Evolutionary conservation across 768 basidiomycete genomes (phyloP).

Genomic region (Trametes cinnabarina): DNA sequence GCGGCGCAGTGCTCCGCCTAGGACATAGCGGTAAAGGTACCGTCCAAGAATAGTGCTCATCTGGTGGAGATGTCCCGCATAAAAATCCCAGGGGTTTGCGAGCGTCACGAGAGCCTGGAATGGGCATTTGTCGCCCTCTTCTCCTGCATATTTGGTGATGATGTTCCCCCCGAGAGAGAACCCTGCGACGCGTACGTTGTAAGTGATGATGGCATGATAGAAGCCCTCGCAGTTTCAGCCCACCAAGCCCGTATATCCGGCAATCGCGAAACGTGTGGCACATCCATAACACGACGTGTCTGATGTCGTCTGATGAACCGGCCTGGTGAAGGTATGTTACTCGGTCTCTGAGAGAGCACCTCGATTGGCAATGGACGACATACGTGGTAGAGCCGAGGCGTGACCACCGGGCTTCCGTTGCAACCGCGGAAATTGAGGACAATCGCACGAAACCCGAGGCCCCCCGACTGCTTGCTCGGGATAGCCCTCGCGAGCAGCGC

Average conservation of each 20-base stretch:
- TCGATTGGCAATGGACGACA: background rate
- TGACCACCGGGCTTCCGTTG: slow-evolving; percentile 22
- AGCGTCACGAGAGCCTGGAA: slow-evolving; percentile 20
- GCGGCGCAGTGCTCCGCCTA: slow-evolving; percentile 21
- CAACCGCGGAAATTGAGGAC: slow-evolving; percentile 28
- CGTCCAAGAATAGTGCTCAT: slow-evolving; percentile 13
- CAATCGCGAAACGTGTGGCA: slow-evolving; percentile 21
- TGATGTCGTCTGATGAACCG: slow-evolving; percentile 25
- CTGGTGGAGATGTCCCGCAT: slow-evolving; percentile 11
- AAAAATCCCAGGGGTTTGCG: slow-evolving; percentile 27
- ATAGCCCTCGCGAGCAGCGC: slow-evolving; percentile 18
- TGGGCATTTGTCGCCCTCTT: slow-evolving; percentile 25
- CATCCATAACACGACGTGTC: slow-evolving; percentile 21
- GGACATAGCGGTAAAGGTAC: slow-evolving; percentile 21
- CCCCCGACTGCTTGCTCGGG: slow-evolving; percentile 2
- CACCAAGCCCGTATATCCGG: slow-evolving; percentile 23
- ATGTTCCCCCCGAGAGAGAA: slow-evolving; percentile 27
- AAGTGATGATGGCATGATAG: background rate
- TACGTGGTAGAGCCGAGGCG: slow-evolving; percentile 26
- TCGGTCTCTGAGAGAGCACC: background rate
- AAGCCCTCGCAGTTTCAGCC: background rate
- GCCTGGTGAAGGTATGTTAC: slow-evolving; percentile 16
- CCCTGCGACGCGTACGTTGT: slow-evolving; percentile 6
- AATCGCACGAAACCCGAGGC: slow-evolving; percentile 22
- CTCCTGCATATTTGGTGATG: slow-evolving; percentile 24